Conservation (phyloP, 306 rosid species). For the Castanopsis chinensis region DNA sequence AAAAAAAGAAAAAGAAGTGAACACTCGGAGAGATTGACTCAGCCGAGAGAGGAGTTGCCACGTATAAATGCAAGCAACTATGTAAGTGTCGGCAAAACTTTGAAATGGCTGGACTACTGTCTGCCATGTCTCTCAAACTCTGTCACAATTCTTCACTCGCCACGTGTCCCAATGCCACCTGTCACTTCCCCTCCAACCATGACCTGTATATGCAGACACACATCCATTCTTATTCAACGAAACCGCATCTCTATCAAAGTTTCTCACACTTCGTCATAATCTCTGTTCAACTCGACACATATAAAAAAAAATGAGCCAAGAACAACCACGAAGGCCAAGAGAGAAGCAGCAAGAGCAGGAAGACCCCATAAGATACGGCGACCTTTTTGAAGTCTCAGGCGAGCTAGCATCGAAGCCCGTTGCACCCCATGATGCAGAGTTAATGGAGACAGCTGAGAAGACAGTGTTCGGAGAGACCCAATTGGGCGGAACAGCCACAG, state of each 20-base stretch:
- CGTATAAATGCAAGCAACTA: not conserved
- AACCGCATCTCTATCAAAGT: not conserved
- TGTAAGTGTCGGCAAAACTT: too few species aligned
- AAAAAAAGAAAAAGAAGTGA: too few species aligned
- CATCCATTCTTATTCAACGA: too few species aligned
- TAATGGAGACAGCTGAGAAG: conserved; percentile 79
- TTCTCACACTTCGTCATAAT: not conserved
- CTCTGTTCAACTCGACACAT: too few species aligned
- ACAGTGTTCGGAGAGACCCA: conserved; percentile 53
- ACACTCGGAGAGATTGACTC: too few species aligned
- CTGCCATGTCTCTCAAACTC: not conserved
- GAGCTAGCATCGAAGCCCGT: conserved; percentile 54
- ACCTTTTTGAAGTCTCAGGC: conserved; percentile 55
- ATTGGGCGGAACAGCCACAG: conserved; percentile 50
- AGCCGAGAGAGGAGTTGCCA: not conserved
- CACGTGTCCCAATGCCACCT: not conserved
- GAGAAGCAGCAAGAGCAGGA: not conserved
- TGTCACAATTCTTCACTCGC: not conserved
- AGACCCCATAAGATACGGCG: conserved; percentile 59
- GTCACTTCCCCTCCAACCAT: not conserved
- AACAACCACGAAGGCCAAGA: conserved; percentile 41
- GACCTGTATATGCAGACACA: not conserved
- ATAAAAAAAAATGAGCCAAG: conserved; percentile 46
- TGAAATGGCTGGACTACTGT: too few species aligned
- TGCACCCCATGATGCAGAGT: conserved; percentile 61